Conservation (phyloP, 371 early-diverging fungal genomes). For the Mortierella sp. region DNA sequence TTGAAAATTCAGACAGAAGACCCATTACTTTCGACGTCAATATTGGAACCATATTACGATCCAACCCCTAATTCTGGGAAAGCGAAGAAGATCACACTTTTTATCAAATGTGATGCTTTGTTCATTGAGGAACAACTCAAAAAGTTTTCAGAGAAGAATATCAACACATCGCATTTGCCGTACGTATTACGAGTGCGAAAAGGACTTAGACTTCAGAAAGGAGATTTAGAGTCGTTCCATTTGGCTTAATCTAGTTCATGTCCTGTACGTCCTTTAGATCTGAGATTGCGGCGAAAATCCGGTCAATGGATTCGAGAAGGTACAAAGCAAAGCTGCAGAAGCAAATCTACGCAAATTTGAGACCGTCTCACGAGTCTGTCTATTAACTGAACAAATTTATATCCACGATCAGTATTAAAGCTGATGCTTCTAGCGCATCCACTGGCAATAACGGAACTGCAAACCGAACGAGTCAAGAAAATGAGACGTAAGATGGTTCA, state of each 20-base stretch:
- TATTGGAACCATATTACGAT: slow-evolving; percentile 25
- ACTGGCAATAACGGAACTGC: neutral
- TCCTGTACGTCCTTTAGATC: slow-evolving; percentile 3
- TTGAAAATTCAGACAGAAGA: slow-evolving; percentile 20
- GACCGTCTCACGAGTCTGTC: neutral
- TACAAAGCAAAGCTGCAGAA: neutral
- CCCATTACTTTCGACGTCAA: slow-evolving; percentile 8
- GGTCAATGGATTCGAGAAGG: neutral
- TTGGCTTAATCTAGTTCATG: too few relatives aligned
- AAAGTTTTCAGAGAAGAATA: slow-evolving; percentile 5
- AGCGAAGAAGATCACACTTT: slow-evolving; percentile 14
- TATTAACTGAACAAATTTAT: neutral
- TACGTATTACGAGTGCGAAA: slow-evolving; percentile 3
- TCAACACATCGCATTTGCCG: slow-evolving; percentile 11
- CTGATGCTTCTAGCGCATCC: neutral
- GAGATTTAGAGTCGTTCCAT: neutral
- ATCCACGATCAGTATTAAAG: neutral
- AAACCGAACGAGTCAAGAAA: neutral
- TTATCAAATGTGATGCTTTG: neutral
- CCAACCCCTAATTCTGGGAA: slow-evolving; percentile 21
- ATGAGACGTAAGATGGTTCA: neutral
- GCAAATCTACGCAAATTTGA: neutral
- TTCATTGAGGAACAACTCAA: slow-evolving; percentile 12
- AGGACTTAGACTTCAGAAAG: too few relatives aligned
- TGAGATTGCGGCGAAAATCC: slow-evolving; percentile 16